These are phyloP conservation scores for Dioscorea cayenensis DNA, from an alignment of 116 monocot genomes.

Conservation along the genomic window DNA sequence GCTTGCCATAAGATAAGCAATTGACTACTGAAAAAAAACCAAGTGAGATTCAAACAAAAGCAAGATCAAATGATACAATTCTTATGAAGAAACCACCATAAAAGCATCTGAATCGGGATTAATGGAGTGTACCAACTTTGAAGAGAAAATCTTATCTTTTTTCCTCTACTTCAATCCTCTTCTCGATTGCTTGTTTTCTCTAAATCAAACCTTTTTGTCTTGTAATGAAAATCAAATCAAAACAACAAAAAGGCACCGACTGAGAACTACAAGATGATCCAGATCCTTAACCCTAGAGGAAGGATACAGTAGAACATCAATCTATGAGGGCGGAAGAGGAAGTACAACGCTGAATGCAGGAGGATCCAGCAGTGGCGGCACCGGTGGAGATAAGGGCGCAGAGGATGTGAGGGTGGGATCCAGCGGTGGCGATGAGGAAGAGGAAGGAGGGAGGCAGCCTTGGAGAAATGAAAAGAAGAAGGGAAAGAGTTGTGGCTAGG, in stretches of 20 bases:
- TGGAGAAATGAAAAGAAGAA: no score
- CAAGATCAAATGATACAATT: not conserved
- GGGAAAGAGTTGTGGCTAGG: no score
- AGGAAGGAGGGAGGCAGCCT: no score
- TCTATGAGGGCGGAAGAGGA: constrained; percentile 54
- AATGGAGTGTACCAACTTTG: not conserved
- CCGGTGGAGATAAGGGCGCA: no score
- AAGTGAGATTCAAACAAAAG: no score
- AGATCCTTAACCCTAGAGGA: not conserved
- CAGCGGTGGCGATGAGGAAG: no score
- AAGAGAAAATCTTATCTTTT: no score
- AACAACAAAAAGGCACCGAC: not conserved
- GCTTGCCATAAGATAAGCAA: no score
- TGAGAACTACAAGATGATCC: not conserved
- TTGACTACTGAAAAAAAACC: no score
- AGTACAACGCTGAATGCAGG: constrained; percentile 85
- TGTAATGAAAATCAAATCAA: not conserved
- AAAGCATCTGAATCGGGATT: not conserved
- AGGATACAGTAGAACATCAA: constrained; percentile 50
- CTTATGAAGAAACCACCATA: not conserved
- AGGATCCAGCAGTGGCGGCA: no score
- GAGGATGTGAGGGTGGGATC: no score
- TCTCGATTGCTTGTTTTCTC: not conserved
- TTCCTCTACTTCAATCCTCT: no score
- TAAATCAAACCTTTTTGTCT: constrained; percentile 21